Evolutionary conservation across 495 filamentous ascomycete genomes (phyloP).

Genomic region (Penicillium samsonianum): DNA sequence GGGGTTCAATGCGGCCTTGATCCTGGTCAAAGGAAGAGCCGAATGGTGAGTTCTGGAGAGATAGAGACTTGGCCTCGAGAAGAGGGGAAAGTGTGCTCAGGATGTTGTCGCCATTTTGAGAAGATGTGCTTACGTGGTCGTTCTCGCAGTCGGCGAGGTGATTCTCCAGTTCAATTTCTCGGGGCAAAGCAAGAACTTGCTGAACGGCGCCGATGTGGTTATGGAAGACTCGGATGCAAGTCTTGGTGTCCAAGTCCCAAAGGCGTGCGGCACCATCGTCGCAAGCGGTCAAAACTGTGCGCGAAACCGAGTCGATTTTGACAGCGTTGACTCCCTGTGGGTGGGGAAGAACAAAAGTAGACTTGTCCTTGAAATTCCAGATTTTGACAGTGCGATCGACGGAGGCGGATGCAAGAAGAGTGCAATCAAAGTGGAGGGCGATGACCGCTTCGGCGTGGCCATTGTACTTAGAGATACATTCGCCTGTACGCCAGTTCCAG

Average conservation of each 20-base stretch:
- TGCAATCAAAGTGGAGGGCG: slow-evolving; percentile 78
- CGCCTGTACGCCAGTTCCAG: slow-evolving; percentile 96
- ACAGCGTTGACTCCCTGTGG: slow-evolving; percentile 94
- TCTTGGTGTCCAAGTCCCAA: slow-evolving; percentile 87
- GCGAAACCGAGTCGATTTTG: slow-evolving; percentile 73
- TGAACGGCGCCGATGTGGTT: slow-evolving; percentile 97
- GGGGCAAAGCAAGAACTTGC: slow-evolving; percentile 77
- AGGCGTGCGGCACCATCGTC: slow-evolving; percentile 90
- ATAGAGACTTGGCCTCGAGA: slow-evolving; percentile 33
- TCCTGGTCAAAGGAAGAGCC: slow-evolving; percentile 59
- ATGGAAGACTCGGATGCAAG: slow-evolving; percentile 76
- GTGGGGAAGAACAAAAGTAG: slow-evolving; percentile 75
- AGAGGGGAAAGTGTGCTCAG: slow-evolving; percentile 25
- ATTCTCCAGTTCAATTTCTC: slow-evolving; percentile 85
- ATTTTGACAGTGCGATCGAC: slow-evolving; percentile 89
- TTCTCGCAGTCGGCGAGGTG: slow-evolving; percentile 59
- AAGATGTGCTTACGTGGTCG: slow-evolving; percentile 42
- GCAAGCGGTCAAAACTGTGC: slow-evolving; percentile 87
- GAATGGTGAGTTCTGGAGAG: slow-evolving; percentile 52
- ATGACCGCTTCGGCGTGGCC: slow-evolving; percentile 82
- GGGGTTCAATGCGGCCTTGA: slow-evolving; percentile 67
- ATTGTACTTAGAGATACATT: slow-evolving; percentile 76
- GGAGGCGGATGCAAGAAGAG: slow-evolving; percentile 82
- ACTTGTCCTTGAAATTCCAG: slow-evolving; percentile 87
- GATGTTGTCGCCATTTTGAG: slow-evolving; percentile 35